A percentile compares a stretch with the other conserved stretches of the same genome.
These are phyloP conservation scores for Tremella yokohamensis DNA, from an alignment of 768 basidiomycete species.

Conservation along the genomic window DNA sequence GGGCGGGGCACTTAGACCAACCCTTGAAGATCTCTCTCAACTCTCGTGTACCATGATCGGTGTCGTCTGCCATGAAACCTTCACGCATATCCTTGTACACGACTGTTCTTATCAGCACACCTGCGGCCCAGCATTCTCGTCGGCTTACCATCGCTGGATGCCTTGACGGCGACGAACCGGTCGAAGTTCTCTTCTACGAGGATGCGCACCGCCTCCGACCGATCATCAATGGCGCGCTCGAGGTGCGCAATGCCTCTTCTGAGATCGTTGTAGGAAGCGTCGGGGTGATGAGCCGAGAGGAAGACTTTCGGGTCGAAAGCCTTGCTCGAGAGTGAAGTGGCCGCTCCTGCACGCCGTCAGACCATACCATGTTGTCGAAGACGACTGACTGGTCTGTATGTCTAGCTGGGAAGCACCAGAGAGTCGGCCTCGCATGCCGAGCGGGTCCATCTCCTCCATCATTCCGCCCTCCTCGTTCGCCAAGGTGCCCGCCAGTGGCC, in stretches of 20 bases:
- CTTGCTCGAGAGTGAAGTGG: slow-evolving; percentile 83
- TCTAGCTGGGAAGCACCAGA: slow-evolving; percentile 55
- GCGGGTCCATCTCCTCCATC: slow-evolving; percentile 56
- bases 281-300: slow-evolving; percentile 83
- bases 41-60: slow-evolving; percentile 77
- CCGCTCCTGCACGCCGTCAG: slow-evolving; percentile 58
- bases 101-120: slow-evolving; percentile 55
- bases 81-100: slow-evolving; percentile 90
- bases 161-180: slow-evolving; percentile 94
- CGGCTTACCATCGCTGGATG: slow-evolving; percentile 79
- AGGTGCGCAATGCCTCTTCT: slow-evolving; percentile 71
- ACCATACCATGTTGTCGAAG: background rate
- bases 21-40: slow-evolving; percentile 81
- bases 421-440: slow-evolving; percentile 60
- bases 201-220: slow-evolving; percentile 89
- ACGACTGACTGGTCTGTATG: slow-evolving; percentile 53
- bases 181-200: slow-evolving; percentile 98
- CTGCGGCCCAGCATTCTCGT: background rate
- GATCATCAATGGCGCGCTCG: slow-evolving; percentile 74
- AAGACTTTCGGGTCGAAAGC: slow-evolving; percentile 94
- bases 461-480: slow-evolving; percentile 54
- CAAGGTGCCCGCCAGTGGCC: slow-evolving; percentile 62
- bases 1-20: slow-evolving; percentile 49
- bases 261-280: slow-evolving; percentile 90
- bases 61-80: slow-evolving; percentile 68